Evolutionary conservation across 2,329 filamentous ascomycete species (phyloP), one percentile per base, ranked within the genome.

Genomic region (Tothia fuscella): DNA sequence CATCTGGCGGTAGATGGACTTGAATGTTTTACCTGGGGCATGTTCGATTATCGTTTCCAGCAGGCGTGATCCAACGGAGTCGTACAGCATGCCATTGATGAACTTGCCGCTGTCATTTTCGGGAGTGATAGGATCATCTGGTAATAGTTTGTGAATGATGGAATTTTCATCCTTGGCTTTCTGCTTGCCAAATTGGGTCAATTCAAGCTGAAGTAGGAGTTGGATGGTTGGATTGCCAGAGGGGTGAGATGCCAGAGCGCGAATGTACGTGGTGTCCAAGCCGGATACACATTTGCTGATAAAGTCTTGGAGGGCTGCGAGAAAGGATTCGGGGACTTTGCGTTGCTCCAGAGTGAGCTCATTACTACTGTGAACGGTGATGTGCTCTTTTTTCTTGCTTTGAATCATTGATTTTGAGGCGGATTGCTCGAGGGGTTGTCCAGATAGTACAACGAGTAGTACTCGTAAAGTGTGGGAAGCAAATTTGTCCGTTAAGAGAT

Each of bases 201-300:
- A 74, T 54, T 98, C 91, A 13, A 98, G 68, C 55, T 88, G 84
- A 3, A 98, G 67, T 22, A 98, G 68, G 1, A 96, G 72, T 57
- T 96, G 91, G n/a, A 98, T 70, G 1, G 87, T 82, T 0, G 91
- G 91, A 53, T 94, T 95, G 36, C 87, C 91, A 1, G 89, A 83
- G 4, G 84, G 85, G 54, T 96, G 89, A 16, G 79, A 87, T 2
- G 89, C 85, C 43, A 98, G 68, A 2, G 91, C 78, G 21, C 86
- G 78, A 21, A 96, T 71, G 52, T 86, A 82, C 3, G 81, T 84
- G 2, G 81, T 73, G 56, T 91, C 86, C 51, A 95, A 71, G 1
- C 74, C 76, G 1, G 78, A 70, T 7, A 85, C 78, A 37, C 84
- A 82, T 51, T 87, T 82, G 32, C 68, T 67, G 50, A 95, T 83